Conservation (phyloP, 2,329 filamentous ascomycete species). For the Pyrenochaeta sp. region DNA sequence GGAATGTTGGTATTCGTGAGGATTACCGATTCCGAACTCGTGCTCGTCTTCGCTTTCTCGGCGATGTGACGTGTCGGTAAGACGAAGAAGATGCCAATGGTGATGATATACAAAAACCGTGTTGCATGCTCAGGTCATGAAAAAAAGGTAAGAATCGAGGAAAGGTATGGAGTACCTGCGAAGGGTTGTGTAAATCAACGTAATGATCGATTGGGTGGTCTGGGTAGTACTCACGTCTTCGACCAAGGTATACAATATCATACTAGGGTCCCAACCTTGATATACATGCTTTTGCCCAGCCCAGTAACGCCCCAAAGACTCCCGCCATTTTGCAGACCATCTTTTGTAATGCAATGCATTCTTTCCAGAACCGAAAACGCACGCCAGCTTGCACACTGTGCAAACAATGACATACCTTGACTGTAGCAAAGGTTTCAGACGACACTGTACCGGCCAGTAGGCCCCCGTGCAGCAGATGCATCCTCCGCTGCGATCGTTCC, state of each 20-base stretch:
- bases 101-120: background rate
- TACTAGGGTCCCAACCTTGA: background rate
- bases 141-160: background rate
- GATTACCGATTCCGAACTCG: background rate
- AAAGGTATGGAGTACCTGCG: background rate
- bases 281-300: background rate
- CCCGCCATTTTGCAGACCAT: background rate
- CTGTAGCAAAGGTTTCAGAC: constrained; percentile 17
- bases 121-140: background rate
- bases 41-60: background rate
- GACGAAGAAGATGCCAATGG: background rate
- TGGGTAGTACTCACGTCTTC: constrained; percentile 13
- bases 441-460: constrained; percentile 86
- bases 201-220: background rate
- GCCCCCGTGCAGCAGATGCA: constrained; percentile 76
- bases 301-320: background rate
- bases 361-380: background rate
- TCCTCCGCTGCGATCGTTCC: constrained; percentile 90
- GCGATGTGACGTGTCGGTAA: background rate
- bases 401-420: background rate
- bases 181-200: constrained; percentile 17
- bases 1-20: too few species aligned
- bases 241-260: background rate
- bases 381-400: background rate
- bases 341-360: background rate